These are phyloP conservation scores for Actinomortierella ambigua DNA, from an alignment of 371 early-diverging fungal species.

Conservation along the genomic window DNA sequence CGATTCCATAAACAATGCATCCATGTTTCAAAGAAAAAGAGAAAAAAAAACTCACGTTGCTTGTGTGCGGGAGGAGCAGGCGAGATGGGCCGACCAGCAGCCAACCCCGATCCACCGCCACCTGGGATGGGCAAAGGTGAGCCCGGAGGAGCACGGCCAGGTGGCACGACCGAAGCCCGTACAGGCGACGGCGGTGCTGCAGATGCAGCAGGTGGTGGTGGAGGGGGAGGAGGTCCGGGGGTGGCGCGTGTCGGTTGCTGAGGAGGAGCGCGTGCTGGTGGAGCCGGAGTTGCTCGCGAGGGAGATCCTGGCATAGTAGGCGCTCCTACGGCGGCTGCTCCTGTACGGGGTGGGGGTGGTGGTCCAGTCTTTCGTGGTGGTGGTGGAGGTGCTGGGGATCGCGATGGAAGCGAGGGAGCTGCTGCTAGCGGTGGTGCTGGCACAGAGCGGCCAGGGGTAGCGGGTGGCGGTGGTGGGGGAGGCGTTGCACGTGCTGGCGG, in stretches of 20 bases:
- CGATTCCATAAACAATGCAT: no score
- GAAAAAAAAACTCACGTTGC: neutral
- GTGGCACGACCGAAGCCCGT: slow-evolving; percentile 11
- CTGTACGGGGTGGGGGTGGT: slow-evolving; percentile 31
- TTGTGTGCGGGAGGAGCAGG: slow-evolving; percentile 10
- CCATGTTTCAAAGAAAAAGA: neutral
- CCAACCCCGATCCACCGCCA: slow-evolving; percentile 24
- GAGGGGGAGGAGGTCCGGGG: slow-evolving; percentile 27
- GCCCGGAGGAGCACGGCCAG: slow-evolving; percentile 14
- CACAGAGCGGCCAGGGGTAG: slow-evolving; percentile 36
- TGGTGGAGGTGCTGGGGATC: slow-evolving; percentile 27
- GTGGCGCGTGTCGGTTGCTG: slow-evolving; percentile 30
- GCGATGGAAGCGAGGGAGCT: slow-evolving; percentile 39
- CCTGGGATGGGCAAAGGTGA: slow-evolving; percentile 18
- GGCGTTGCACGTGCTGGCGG: slow-evolving; percentile 30
- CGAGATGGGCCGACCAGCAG: slow-evolving; percentile 16
- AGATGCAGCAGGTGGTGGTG: slow-evolving; percentile 11
- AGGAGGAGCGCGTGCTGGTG: slow-evolving; percentile 29
- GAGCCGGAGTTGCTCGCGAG: slow-evolving; percentile 28
- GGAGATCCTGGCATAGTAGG: slow-evolving; percentile 52
- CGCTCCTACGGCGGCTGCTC: slow-evolving; percentile 28
- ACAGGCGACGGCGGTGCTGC: slow-evolving; percentile 11
- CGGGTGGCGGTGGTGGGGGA: slow-evolving; percentile 26
- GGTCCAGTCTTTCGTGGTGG: slow-evolving; percentile 31
- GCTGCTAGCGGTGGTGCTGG: slow-evolving; percentile 24